Evolutionary conservation across 805 yeast genomes (phyloP).

Genomic region (Scheffersomyces spartinae): DNA sequence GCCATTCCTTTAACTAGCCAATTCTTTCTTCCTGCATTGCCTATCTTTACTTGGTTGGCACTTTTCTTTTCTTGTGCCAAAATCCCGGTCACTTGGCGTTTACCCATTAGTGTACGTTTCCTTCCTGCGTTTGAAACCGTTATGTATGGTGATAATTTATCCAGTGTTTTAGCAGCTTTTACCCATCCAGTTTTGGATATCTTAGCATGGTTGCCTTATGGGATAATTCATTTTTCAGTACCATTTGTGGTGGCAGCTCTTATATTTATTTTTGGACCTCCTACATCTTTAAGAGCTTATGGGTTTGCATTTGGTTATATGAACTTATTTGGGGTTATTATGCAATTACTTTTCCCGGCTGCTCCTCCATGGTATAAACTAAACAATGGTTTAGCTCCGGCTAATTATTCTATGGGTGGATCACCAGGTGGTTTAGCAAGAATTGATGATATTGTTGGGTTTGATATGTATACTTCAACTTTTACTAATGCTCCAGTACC

Average conservation of each 20-base stretch:
- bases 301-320: slow-evolving; percentile 93
- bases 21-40: slow-evolving; percentile 73
- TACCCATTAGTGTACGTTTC: slow-evolving; percentile 80
- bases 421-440: slow-evolving; percentile 93
- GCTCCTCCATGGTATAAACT: slow-evolving; percentile 98
- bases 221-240: slow-evolving; percentile 77
- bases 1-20: slow-evolving; percentile 70
- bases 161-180: slow-evolving; percentile 69
- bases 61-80: slow-evolving; percentile 68
- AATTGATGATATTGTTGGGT: slow-evolving; percentile 67
- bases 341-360: slow-evolving; percentile 78
- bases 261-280: slow-evolving; percentile 83
- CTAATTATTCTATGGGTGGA: slow-evolving; percentile 83
- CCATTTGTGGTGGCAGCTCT: slow-evolving; percentile 80
- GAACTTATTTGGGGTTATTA: slow-evolving; percentile 77
- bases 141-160: slow-evolving; percentile 81
- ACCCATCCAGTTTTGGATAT: slow-evolving; percentile 59
- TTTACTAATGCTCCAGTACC: slow-evolving; percentile 84
- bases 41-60: slow-evolving; percentile 78
- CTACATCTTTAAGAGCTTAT: slow-evolving; percentile 69
- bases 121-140: slow-evolving; percentile 89
- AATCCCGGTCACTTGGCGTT: slow-evolving; percentile 65
- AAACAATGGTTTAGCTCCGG: slow-evolving; percentile 76
- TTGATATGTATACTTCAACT: slow-evolving; percentile 73
- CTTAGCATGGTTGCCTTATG: slow-evolving; percentile 94